These are phyloP conservation scores for Fusarium guadeloupense DNA, from an alignment of 2,329 filamentous ascomycete species.

Conservation along the genomic window DNA sequence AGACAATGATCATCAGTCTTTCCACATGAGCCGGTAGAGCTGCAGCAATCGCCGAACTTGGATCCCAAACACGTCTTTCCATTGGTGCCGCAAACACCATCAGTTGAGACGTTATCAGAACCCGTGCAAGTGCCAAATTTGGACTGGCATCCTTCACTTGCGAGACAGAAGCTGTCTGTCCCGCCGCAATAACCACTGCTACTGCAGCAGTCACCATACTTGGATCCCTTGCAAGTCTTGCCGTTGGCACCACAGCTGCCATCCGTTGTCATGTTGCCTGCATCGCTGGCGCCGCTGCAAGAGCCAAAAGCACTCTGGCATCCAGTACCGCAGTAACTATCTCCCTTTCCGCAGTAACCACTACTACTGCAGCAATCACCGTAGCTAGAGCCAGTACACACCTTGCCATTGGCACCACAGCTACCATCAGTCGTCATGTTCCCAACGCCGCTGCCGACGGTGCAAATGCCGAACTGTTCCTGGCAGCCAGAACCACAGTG, in stretches of 20 bases:
- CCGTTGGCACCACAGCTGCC: background rate
- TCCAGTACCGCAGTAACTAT: background rate
- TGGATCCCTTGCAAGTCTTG: background rate
- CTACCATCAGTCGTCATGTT: background rate
- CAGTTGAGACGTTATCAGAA: no score
- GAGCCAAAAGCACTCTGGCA: background rate
- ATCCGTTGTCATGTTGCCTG: background rate
- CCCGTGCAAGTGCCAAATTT: no score
- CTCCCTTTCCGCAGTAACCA: background rate
- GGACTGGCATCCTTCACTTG: no score
- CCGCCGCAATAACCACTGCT: background rate
- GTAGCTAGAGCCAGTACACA: background rate
- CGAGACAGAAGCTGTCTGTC: no score
- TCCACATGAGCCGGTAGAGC: background rate
- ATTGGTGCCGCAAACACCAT: no score
- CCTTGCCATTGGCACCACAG: background rate
- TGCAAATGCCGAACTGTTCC: background rate
- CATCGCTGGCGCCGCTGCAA: background rate
- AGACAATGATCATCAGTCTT: background rate
- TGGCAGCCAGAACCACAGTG: background rate
- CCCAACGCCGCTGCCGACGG: background rate
- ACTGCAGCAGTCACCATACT: background rate
- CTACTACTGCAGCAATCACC: background rate
- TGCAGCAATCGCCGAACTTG: background rate
- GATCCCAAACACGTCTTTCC: no score